Conservation (phyloP, 139 green algal species). For the Picochlorum sp. region DNA sequence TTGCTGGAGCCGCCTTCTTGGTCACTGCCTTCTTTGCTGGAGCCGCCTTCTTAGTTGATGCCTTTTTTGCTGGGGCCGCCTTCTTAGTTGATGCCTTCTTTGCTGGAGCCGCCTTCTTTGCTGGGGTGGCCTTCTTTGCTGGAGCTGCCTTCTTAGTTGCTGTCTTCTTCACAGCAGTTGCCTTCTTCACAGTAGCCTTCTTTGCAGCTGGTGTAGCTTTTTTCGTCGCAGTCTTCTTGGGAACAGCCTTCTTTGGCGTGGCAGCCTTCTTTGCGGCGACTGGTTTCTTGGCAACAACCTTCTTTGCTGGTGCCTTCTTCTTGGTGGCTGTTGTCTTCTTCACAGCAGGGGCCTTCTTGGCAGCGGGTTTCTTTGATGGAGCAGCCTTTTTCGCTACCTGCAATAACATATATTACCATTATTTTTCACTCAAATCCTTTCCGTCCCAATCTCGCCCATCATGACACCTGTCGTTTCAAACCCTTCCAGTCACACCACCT, state of each 20-base stretch:
- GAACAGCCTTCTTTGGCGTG: no score
- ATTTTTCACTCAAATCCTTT: no score
- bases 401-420: neutral
- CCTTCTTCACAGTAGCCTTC: neutral
- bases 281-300: neutral
- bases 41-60: neutral
- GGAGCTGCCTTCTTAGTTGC: neutral
- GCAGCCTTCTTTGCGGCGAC: conserved; percentile 15
- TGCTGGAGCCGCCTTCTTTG: conserved; percentile 14
- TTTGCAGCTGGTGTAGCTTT: neutral
- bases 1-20: neutral
- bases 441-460: no score
- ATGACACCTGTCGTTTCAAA: no score
- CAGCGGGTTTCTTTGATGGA: conserved; percentile 1
- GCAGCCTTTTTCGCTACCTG: neutral
- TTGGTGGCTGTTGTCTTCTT: neutral
- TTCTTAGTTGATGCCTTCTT: conserved; percentile 15
- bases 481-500: no score
- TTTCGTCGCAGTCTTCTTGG: conserved; percentile 1
- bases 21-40: neutral
- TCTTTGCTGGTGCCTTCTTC: conserved; percentile 1
- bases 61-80: conserved; percentile 7
- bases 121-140: neutral
- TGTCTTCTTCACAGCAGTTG: conserved; percentile 3
- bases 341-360: neutral